Percentiles rank a stretch among this genome's conserved stretches.
These are phyloP conservation scores for Stylosanthes scabra DNA, from an alignment of 331 rosid species.

Conservation along the genomic window DNA sequence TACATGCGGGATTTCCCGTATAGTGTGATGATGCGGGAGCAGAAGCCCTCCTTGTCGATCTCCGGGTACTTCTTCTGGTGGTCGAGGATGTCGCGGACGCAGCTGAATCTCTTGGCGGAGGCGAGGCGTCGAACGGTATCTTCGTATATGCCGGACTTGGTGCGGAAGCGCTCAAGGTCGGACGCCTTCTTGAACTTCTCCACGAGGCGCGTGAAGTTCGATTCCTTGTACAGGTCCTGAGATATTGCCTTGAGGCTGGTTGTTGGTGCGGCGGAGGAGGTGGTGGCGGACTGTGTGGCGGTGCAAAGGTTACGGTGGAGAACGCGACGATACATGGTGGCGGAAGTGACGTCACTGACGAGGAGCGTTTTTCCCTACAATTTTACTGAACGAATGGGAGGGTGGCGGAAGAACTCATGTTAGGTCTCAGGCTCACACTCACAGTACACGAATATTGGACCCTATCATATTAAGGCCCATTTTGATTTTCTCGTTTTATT, in stretches of 20 bases:
- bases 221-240: conserved; percentile 57
- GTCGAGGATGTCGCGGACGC: conserved; percentile 70
- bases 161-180: conserved; percentile 66
- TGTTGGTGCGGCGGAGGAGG: background rate
- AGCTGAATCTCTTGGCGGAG: conserved; percentile 61
- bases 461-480: background rate
- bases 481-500: background rate
- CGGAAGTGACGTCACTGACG: no score
- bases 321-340: conserved; percentile 45
- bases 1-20: conserved; percentile 67
- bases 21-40: conserved; percentile 52
- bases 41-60: conserved; percentile 70
- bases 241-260: conserved; percentile 49
- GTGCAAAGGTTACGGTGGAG: conserved; percentile 61
- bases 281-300: conserved; percentile 26
- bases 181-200: conserved; percentile 75
- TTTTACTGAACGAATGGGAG: no score
- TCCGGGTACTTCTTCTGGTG: conserved; percentile 68
- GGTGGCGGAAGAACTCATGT: background rate
- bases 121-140: conserved; percentile 78
- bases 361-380: background rate
- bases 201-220: conserved; percentile 59
- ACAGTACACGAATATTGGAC: background rate
- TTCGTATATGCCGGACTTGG: conserved; percentile 57
- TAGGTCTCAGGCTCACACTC: background rate